Base-by-base conservation (phyloP, 2,329 filamentous ascomycete species). In the Aspergillus viridinutans region DNA sequence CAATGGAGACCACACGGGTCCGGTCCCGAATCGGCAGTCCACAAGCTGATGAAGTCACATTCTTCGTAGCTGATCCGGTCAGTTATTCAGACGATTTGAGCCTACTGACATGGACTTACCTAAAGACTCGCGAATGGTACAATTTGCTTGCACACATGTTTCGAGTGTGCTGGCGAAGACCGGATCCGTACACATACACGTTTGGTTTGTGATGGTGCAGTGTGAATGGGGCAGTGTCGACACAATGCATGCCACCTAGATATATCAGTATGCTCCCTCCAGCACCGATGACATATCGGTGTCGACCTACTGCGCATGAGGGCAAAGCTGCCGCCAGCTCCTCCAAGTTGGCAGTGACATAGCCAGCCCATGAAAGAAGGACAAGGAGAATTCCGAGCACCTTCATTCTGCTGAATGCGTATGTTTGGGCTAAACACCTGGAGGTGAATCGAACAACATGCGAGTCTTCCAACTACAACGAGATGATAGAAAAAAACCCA, bases 21-120 rank as follows among this genome's bases (percentile, higher is more conserved):
- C 67, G 67, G 58, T 77, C 69, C 17, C 75, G 70, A 8, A 74
- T 56, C 0, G 76, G 74, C 2, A 69, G 72, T 29, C 69, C 65
- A 54, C 78, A 80, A 38, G 68, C 62, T 20, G 73, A 71, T 14
- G 64, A 54, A 0, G 76, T 78, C 50, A 72, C 65, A 58, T 79
- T 79, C 61, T 79, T 76, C 4, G 74, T 76, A 14, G 68, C 73
- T 77, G 52, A 25, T 8, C 25, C 2, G 40, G 54, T 67, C 40
- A 67, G 59, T 25, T 29, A 12, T 26, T 17, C 47, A 28, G 14
- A 43, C 8, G 21, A 6, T 17, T 10, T 47, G 14, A 53, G 8
- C 26, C 21, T 12, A 20, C 40, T 49, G 52, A 17, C 3, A 21
- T 21, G 12, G 9, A 56, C 64, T 55, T 64, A 75, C 73, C 67